Base-by-base conservation (phyloP, 768 basidiomycete genomes). In the Tulasnella sp. region DNA sequence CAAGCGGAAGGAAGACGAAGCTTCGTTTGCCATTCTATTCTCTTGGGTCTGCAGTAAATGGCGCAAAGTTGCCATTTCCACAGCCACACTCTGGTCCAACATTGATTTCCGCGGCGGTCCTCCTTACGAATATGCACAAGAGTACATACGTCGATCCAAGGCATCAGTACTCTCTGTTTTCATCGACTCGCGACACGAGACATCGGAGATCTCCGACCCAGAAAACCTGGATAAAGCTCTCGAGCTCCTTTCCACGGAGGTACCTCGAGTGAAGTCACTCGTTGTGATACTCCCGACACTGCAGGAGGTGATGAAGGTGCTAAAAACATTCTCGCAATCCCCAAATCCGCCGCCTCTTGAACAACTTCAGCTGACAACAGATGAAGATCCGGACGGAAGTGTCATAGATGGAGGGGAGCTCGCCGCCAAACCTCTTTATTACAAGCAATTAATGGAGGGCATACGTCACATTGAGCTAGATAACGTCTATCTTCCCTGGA, bases 51-150 rank as follows among this genome's bases (percentile, higher is more conserved):
- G 48, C n/a, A 25, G 39, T 41, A 25, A 34, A n/a, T 51, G 48
- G 48, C 37, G 48, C 16, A 24, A 28, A 24, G 32, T 51, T 22
- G 48, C 39, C 20, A 1, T 51, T 10, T 25, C 40, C 16, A 40
- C 48, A 1, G 24, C 45, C 43, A 48, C 35, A 16, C 15, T 51
- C 37, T 51, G 48, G 48, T 41, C 48, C 22, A 27, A 28, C 8
- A 51, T 51, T 33, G 28, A 40, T 29, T 51, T 51, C 48, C 35
- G 39, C 37, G 48, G 43, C 27, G 48, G 48, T 27, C 48, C 39
- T 8, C 48, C 48, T 10, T 51, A 42, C 27, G 48, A 51, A 10
- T n/a, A 29, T 15, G 39, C 39, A 13, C 20, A 42, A 40, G 48
- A 43, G 22, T 51, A 41, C 39, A 6, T 51, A 29, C 13, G 5